Evolutionary conservation across 345 rosid species (phyloP), one percentile per base, ranked within the genome.

Genomic region (Streptanthus diversifolius): DNA sequence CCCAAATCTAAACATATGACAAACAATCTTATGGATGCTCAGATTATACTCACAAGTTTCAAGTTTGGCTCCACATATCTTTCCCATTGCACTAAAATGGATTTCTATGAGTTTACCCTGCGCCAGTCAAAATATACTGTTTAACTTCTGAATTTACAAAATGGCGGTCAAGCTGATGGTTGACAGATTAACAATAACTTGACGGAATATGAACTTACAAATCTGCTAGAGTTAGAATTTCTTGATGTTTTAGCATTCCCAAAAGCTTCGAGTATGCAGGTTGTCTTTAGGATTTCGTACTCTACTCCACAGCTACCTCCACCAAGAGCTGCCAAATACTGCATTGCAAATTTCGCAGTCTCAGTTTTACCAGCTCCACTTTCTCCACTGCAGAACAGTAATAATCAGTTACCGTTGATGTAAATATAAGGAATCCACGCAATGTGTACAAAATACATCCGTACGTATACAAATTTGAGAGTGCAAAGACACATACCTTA

Each of bases 331-430:
- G 97, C 90, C 85, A 95, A 84, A 77, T 90, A 92, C 79, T 85
- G 93, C 97, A 92, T 90, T 29, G 85, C 89, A 76, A 84, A 79
- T 84, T 90, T 95, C 61, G 96, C 97, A 11, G 99, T 95, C 84
- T 95, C 99, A 3, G 98, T 95, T 82, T 95, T 95, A 51, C 98
- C 99, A 62, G 99, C 85, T 57, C 99, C 99, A 81, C 98, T 91
- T 86, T 88, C 98, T 58, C 99, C 99, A 72, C 99, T 95, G 87
- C 43, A 81, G 64, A 73, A 69, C 49, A 56, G 54, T 35, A 24
- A 33, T 43, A 32, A 63, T 21, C 49, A 62, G 19, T 54, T 56
- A 2, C 51, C 15, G 3, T 48, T 54, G 25, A 55, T 39, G 21
- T 18, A 22, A 54, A 65, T 15, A 29, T 25, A 71, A 44, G 43